Evolutionary conservation across 2,329 filamentous ascomycete species (phyloP).

Genomic region (Fusarium nygamai): DNA sequence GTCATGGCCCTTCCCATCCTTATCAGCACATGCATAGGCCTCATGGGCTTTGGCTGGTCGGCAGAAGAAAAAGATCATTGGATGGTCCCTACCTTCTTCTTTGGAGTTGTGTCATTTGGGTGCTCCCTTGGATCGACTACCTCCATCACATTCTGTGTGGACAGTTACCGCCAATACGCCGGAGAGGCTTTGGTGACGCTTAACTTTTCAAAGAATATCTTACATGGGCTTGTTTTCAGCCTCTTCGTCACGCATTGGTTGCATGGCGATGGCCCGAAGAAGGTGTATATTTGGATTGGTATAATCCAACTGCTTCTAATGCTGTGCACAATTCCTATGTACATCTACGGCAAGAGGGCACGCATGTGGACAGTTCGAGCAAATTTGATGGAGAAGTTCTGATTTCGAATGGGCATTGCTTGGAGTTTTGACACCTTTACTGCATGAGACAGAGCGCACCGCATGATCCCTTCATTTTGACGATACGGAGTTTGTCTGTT

Average conservation of each 20-base stretch:
- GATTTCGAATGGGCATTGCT: slow-evolving; percentile 13
- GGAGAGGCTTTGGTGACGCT: slow-evolving; percentile 93
- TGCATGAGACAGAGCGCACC: background rate
- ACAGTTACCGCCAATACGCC: slow-evolving; percentile 92
- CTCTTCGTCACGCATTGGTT: slow-evolving; percentile 91
- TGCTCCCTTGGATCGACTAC: slow-evolving; percentile 92
- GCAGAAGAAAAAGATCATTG: slow-evolving; percentile 77
- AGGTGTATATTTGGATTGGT: slow-evolving; percentile 84
- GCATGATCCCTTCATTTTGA: background rate
- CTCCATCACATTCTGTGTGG: slow-evolving; percentile 91
- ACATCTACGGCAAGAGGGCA: slow-evolving; percentile 89
- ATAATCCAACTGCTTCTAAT: slow-evolving; percentile 84
- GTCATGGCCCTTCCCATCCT: slow-evolving; percentile 87
- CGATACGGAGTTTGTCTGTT: background rate
- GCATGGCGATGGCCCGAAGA: slow-evolving; percentile 75
- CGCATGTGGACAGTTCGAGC: slow-evolving; percentile 93
- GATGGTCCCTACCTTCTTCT: slow-evolving; percentile 95
- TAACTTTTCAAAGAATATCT: slow-evolving; percentile 93
- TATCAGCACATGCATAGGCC: slow-evolving; percentile 80
- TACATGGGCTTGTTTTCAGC: slow-evolving; percentile 89
- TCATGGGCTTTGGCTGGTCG: slow-evolving; percentile 98
- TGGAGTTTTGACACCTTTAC: slow-evolving; percentile 8
- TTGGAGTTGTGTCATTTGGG: slow-evolving; percentile 90
- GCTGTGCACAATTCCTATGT: slow-evolving; percentile 86
- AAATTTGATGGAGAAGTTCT: slow-evolving; percentile 84